phyloP scores from a whole-genome alignment of 2,329 filamentous ascomycete genomes.

The Fusarium keratoplasticum region DNA sequence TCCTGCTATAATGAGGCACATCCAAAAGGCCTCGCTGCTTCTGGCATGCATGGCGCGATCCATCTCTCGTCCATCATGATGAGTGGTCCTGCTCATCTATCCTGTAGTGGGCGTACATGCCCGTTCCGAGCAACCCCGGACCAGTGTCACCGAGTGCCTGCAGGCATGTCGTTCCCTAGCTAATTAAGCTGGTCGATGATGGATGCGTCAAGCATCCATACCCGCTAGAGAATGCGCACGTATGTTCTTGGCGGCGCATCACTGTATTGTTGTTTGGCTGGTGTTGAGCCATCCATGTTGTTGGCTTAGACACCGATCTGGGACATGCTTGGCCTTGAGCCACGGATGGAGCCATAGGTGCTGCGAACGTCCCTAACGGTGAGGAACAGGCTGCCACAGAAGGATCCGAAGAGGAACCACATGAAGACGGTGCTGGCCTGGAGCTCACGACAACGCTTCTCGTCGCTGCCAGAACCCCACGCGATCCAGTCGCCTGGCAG shows the following conservation, averaged over 20 bases:
- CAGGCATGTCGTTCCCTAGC: neutral
- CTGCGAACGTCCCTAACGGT: constrained; percentile 64
- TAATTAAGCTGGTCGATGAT: neutral
- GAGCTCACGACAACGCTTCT: constrained; percentile 78
- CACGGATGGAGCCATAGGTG: constrained; percentile 55
- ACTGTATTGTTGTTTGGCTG: neutral
- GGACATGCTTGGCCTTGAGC: constrained; percentile 64
- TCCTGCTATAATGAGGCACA: constrained; percentile 16
- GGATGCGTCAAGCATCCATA: neutral
- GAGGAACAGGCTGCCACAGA: constrained; percentile 68
- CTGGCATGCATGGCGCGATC: constrained; percentile 13
- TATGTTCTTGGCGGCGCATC: neutral
- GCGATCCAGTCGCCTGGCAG: constrained; percentile 66
- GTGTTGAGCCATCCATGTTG: neutral
- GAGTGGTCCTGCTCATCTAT: constrained; percentile 5
- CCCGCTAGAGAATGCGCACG: neutral
- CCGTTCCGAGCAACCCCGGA: neutral
- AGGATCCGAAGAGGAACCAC: constrained; percentile 80
- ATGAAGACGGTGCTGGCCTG: constrained; percentile 81
- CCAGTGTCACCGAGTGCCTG: neutral
- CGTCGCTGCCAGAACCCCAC: constrained; percentile 68
- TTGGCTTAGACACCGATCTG: constrained; percentile 63
- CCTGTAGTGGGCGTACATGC: constrained; percentile 1
- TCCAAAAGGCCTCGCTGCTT: constrained; percentile 9
- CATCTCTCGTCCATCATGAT: constrained; percentile 15